Conservation (phyloP, 306 rosid genomes). For the Begonia loranthoides region DNA sequence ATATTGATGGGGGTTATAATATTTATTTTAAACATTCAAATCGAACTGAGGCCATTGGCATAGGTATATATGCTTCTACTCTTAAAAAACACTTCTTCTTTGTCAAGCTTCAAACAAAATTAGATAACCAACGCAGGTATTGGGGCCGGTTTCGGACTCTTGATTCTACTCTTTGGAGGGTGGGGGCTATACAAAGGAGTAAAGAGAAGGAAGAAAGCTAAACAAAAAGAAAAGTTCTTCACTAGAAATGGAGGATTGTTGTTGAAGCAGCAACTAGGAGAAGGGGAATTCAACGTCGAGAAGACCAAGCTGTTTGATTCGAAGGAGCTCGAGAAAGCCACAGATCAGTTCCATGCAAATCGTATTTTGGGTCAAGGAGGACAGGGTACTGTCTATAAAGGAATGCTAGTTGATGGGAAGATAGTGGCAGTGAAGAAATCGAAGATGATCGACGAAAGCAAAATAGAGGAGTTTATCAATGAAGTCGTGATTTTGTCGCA, state of each 20-base stretch:
- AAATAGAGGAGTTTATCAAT: conserved; percentile 20
- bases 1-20: neutral
- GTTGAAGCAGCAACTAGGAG: conserved; percentile 26
- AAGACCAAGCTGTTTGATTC: conserved; percentile 26
- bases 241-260: conserved; percentile 44
- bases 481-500: conserved; percentile 36
- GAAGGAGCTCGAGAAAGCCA: conserved; percentile 35
- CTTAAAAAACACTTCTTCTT: too few relatives aligned
- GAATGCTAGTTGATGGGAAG: conserved; percentile 14
- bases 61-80: too few relatives aligned
- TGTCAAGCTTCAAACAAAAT: too few relatives aligned
- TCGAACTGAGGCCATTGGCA: too few relatives aligned
- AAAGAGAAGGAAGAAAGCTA: conserved; percentile 10
- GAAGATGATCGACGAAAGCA: conserved; percentile 16
- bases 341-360: conserved; percentile 12
- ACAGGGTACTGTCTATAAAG: conserved; percentile 18
- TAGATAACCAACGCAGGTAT: conserved; percentile 20
- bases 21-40: too few relatives aligned
- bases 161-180: conserved; percentile 20
- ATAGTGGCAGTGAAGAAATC: conserved; percentile 27
- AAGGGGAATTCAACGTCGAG: conserved; percentile 11
- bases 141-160: conserved; percentile 23
- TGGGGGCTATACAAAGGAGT: conserved; percentile 17
- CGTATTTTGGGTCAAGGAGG: conserved; percentile 22
- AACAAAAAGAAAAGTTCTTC: conserved; percentile 22